These are phyloP conservation scores for Colletotrichum simmondsii DNA, from an alignment of 2,329 filamentous ascomycete species.

Conservation along the genomic window DNA sequence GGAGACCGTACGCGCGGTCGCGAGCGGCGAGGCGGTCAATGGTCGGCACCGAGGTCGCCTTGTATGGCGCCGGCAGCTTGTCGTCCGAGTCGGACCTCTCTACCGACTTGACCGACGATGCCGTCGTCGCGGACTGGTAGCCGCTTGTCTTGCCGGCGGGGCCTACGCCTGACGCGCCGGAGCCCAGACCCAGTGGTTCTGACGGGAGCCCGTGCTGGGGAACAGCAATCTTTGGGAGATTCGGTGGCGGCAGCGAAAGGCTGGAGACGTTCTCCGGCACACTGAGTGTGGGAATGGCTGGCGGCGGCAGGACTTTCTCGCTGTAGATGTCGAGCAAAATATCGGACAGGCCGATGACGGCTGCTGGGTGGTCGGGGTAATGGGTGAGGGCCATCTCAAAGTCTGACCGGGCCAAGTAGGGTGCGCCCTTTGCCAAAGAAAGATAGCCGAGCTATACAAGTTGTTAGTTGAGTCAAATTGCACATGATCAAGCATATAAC, in stretches of 20 bases:
- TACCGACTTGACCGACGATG: constrained; percentile 27
- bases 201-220: constrained; percentile 48
- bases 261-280: constrained; percentile 42
- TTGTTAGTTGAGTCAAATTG: constrained; percentile 40
- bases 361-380: constrained; percentile 81
- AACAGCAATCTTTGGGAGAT: constrained; percentile 15
- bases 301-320: constrained; percentile 70
- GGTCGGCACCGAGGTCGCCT: constrained; percentile 72
- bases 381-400: constrained; percentile 88
- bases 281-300: constrained; percentile 60
- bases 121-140: constrained; percentile 18
- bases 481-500: constrained; percentile 40
- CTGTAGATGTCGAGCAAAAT: constrained; percentile 88
- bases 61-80: constrained; percentile 62
- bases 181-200: constrained; percentile 59
- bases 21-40: constrained; percentile 88
- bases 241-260: constrained; percentile 12
- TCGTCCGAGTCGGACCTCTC: constrained; percentile 45
- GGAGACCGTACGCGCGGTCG: constrained; percentile 86
- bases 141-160: constrained; percentile 33
- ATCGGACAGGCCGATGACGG: constrained; percentile 84
- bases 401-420: constrained; percentile 76
- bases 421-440: constrained; percentile 67
- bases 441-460: constrained; percentile 72
- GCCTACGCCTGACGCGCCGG: constrained; percentile 2